Base-by-base conservation (phyloP, 495 filamentous ascomycete species). In the Aspergillus affinis region DNA sequence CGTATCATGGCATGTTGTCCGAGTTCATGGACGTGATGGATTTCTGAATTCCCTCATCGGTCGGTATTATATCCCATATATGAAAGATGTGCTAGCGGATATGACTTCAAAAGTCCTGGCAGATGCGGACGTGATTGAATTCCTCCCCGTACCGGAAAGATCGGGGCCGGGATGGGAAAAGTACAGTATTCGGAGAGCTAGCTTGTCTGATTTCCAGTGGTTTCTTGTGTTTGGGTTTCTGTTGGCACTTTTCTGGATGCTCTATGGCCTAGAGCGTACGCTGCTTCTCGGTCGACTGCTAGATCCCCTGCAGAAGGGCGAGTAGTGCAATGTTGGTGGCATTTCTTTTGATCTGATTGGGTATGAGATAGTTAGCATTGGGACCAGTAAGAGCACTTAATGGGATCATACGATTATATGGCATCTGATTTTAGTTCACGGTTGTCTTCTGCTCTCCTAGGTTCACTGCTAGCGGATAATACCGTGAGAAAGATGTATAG, bases 1-100 rank as follows among this genome's bases (percentile, higher is more conserved):
- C 12, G 46, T 49, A 17, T 60, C 66, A 15, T 19, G 58, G 13
- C 7, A 29, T 36, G 30, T 65, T 5, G 57, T 48, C 21, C 63
- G 66, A 6, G 12, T 65, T 17, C 66, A 69, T n/a, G 58, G 60
- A 32, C 52, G 63, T n/a, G 57, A 61, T 29, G 55, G 55, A 32
- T 19, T 65, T 18, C 23, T 60, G 12, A 30, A 55, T 21, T 53
- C 17, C 20, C 27, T 69, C 9, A 36, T 63, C 32, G 58, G 61
- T 10, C 57, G 66, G 27, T 69, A 69, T 36, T 57, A 51, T 12
- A 18, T 48, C 4, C 66, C 66, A 1, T 61, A 63, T 51, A 20
- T 45, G 19, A 56, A 51, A 0, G 52, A 66, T 48, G 2, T 67
- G 44, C 65, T 61, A 4, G 65, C 65, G 8, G 52, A 67, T 45